Conservation (phyloP, 495 filamentous ascomycete species). For the Glonium stellatum region DNA sequence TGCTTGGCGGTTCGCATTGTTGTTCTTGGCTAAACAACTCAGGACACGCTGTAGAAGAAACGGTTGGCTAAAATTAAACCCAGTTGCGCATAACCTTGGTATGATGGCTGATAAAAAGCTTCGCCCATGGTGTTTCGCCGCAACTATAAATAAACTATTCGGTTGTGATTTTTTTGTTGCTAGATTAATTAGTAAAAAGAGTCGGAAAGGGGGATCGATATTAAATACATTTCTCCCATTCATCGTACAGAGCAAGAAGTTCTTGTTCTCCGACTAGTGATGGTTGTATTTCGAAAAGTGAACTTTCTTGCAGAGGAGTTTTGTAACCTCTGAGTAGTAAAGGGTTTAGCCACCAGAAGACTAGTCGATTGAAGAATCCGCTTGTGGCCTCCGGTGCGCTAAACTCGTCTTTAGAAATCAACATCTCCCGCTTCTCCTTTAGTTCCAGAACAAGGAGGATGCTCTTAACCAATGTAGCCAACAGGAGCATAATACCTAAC, state of each 20-base stretch:
- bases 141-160: slow-evolving; percentile 9
- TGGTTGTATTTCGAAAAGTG: slow-evolving; percentile 9
- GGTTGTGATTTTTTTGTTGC: slow-evolving; percentile 2
- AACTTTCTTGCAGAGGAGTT: slow-evolving; percentile 12
- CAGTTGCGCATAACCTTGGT: slow-evolving; percentile 8
- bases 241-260: slow-evolving; percentile 5
- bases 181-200: background rate
- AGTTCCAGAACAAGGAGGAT: slow-evolving; percentile 7
- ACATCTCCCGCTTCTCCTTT: slow-evolving; percentile 5
- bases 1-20: slow-evolving; percentile 6
- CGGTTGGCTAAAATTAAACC: slow-evolving; percentile 15
- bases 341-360: slow-evolving; percentile 14
- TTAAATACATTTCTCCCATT: slow-evolving; percentile 13
- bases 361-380: slow-evolving; percentile 11
- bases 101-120: slow-evolving; percentile 10
- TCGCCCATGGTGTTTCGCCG: slow-evolving; percentile 8
- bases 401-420: slow-evolving; percentile 1
- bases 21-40: slow-evolving; percentile 2
- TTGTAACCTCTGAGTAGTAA: slow-evolving; percentile 8
- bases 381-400: slow-evolving; percentile 9
- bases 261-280: slow-evolving; percentile 13
- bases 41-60: slow-evolving; percentile 13
- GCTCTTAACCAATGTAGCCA: slow-evolving; percentile 12
- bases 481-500: slow-evolving; percentile 5
- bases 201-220: background rate